Evolutionary conservation across 1,139 yeast genomes (phyloP), one percentile per base, ranked within the genome.

Genomic region (Nakaseomyces kungkrabaensis): DNA sequence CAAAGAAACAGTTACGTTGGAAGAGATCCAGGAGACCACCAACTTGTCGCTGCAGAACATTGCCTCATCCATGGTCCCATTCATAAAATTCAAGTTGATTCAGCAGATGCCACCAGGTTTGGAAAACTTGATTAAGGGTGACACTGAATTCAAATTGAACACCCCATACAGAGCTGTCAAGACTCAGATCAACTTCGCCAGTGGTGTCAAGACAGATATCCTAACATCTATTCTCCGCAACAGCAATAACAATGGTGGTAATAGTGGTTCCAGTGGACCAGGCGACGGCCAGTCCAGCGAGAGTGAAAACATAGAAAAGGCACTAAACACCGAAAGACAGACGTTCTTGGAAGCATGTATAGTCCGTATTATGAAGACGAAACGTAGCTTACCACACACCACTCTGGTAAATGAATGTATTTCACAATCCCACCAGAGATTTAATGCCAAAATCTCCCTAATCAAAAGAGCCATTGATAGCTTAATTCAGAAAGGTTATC

Each of bases 351-450:
- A 89, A 63, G 96, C 97, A 1, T 86, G 95, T 61, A 88, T 92
- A 69, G 98, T 92, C 44, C 79, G 98, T 61, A 87, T 92, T 62
- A 92, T 92, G 97, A 92, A 92, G 72, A 90, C 96, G 1, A 78
- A 97, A 63, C 85, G 89, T 68, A 76, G 75, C 48, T 74, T 88
- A 59, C 79, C 81, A 55, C 97, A 89, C 65, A 85, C 84, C 48
- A 82, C 82, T 49, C 75, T 92, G 61, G 82, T 90, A 48, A 88
- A 85, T 59, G 97, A 92, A 67, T 94, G 92, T 38, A 82, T 88
- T 59, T 85, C 88, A 50, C 96, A 89, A 66, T 80, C 96, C 5
- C 82, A 81, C 61, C 80, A 84, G 52, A 76, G 97, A 60, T 92
- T 92, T 73, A 79, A 78, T 60, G 97, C 97, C 5, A 81, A 82